These are phyloP conservation scores for Toxicodendron radicans DNA, from an alignment of 345 rosid genomes.

Conservation along the genomic window DNA sequence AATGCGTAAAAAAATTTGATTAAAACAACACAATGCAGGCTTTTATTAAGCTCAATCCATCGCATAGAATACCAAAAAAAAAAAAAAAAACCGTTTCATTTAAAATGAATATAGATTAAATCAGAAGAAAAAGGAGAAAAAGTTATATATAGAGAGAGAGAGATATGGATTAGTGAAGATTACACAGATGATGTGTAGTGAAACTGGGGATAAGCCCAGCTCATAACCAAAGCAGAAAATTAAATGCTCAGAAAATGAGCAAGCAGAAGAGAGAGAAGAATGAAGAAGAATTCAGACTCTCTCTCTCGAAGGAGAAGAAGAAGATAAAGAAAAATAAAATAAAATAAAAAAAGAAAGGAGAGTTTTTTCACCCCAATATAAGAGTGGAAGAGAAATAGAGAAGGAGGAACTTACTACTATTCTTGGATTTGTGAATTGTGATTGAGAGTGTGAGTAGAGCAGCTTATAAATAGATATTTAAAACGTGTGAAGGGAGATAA, in stretches of 20 bases:
- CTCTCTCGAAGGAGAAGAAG: slow-evolving; percentile 5
- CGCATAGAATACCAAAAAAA: neutral
- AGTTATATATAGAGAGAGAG: neutral
- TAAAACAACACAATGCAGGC: no score
- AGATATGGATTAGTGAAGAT: neutral
- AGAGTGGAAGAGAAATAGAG: slow-evolving; percentile 18
- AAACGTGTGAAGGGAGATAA: slow-evolving; percentile 24
- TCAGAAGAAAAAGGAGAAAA: neutral
- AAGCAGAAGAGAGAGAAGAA: slow-evolving; percentile 1
- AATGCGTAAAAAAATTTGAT: no score
- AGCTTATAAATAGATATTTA: slow-evolving; percentile 22
- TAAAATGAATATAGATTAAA: neutral
- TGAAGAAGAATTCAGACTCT: slow-evolving; percentile 8
- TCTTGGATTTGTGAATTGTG: slow-evolving; percentile 8
- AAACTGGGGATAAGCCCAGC: neutral
- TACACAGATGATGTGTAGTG: neutral
- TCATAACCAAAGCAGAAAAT: slow-evolving; percentile 13
- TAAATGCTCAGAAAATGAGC: neutral
- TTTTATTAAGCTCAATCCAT: no score
- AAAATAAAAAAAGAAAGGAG: neutral
- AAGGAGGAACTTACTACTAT: neutral
- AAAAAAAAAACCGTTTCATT: neutral
- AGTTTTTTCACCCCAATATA: neutral
- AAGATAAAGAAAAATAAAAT: neutral
- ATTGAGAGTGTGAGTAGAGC: neutral